phyloP scores from a whole-genome alignment of 768 basidiomycete species.

The Boletus rufocinnamomeus region DNA sequence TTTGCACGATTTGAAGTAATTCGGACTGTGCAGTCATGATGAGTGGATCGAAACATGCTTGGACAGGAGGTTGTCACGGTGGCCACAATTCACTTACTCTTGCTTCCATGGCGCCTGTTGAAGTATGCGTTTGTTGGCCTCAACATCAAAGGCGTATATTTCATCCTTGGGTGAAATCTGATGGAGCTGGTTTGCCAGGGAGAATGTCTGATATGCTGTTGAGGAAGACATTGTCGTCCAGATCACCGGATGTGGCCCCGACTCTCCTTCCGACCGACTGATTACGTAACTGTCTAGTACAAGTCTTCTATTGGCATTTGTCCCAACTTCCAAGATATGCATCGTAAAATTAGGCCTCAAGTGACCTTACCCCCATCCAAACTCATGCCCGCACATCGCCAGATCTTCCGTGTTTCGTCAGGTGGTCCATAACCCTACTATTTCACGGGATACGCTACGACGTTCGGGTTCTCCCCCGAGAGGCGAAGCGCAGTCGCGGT shows the following conservation, averaged over 20 bases:
- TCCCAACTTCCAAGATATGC: too few relatives aligned
- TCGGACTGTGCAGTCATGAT: constrained; percentile 49
- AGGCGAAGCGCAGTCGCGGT: too few relatives aligned
- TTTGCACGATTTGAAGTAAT: constrained; percentile 87
- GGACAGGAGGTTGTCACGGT: constrained; percentile 9
- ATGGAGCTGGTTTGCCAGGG: constrained; percentile 66
- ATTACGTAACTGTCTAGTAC: neutral
- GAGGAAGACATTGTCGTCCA: constrained; percentile 40
- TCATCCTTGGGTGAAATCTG: constrained; percentile 76
- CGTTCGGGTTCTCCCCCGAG: too few relatives aligned
- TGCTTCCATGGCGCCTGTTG: constrained; percentile 79
- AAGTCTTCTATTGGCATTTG: too few relatives aligned
- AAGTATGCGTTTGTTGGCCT: constrained; percentile 66
- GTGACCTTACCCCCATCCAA: too few relatives aligned
- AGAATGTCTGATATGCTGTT: constrained; percentile 73
- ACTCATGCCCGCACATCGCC: too few relatives aligned
- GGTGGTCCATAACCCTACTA: too few relatives aligned
- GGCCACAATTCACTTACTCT: constrained; percentile 57
- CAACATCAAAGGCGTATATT: constrained; percentile 74
- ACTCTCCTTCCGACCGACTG: neutral
- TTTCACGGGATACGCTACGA: too few relatives aligned
- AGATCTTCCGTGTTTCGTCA: too few relatives aligned
- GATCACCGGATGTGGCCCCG: neutral
- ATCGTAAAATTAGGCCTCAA: too few relatives aligned
- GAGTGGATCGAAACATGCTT: neutral